Percentiles rank a stretch among this genome's conserved stretches.
Evolutionary conservation across 441 rosid genomes (phyloP).

Genomic region (Erodium texanum): DNA sequence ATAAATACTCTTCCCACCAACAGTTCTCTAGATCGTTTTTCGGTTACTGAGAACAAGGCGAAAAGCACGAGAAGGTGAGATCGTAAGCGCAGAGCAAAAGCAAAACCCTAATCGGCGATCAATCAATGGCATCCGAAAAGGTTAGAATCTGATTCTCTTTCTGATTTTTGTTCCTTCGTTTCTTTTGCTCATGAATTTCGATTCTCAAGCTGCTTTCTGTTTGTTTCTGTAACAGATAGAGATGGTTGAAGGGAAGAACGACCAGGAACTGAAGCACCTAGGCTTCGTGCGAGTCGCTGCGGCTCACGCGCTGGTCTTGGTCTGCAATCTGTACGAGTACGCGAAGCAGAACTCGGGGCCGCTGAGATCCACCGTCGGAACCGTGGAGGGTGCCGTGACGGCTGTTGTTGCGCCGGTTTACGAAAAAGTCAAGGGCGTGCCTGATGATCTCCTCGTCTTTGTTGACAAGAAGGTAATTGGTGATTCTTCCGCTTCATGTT

Average conservation of each 20-base stretch:
- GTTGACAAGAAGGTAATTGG: conserved; percentile 55
- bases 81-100: background rate
- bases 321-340: conserved; percentile 54
- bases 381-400: conserved; percentile 58
- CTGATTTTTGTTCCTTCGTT: background rate
- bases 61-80: background rate
- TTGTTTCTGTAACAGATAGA: background rate
- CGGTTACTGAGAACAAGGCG: background rate
- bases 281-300: conserved; percentile 54
- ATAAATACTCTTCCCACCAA: background rate
- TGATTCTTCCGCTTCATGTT: background rate
- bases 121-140: background rate
- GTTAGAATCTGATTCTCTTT: background rate
- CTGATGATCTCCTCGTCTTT: conserved; percentile 54
- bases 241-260: conserved; percentile 36
- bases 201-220: background rate
- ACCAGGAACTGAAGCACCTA: conserved; percentile 49
- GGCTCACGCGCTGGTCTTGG: conserved; percentile 35
- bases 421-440: conserved; percentile 45
- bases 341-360: conserved; percentile 78
- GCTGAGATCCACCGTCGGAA: conserved; percentile 50
- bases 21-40: background rate
- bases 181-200: background rate
- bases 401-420: conserved; percentile 62
- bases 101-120: background rate